phyloP scores from a whole-genome alignment of 441 rosid species.

The Jatropha podagrica region DNA sequence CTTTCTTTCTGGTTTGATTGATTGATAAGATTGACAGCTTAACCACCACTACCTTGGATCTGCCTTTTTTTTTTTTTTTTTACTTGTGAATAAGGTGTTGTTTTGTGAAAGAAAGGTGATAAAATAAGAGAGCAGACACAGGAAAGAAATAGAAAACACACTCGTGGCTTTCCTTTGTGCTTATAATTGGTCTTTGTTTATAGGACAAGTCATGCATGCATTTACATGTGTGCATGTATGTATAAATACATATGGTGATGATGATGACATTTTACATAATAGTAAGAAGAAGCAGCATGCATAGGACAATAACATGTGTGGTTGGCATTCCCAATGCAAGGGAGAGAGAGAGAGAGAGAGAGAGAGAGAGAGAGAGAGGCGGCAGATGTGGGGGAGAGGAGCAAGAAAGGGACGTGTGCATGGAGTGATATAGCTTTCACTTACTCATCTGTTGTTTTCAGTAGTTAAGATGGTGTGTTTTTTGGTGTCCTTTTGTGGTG shows the following conservation, averaged over 20 bases:
- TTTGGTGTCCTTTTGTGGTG: slow-evolving; percentile 20
- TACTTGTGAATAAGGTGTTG: slow-evolving; percentile 9
- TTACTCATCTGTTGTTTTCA: slow-evolving; percentile 85
- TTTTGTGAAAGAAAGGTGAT: slow-evolving; percentile 33
- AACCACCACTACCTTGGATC: slow-evolving; percentile 47
- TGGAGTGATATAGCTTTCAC: slow-evolving; percentile 58
- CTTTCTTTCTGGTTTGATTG: slow-evolving; percentile 34
- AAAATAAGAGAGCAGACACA: slow-evolving; percentile 14
- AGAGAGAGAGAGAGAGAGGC: slow-evolving; percentile 35
- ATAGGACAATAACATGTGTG: slow-evolving; percentile 34
- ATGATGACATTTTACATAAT: neutral
- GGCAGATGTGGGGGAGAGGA: slow-evolving; percentile 64
- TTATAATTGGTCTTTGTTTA: neutral
- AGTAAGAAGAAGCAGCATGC: slow-evolving; percentile 1
- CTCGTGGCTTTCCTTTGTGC: slow-evolving; percentile 11
- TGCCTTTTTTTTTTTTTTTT: slow-evolving; percentile 27
- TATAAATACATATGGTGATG: slow-evolving; percentile 9
- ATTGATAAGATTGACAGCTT: slow-evolving; percentile 55
- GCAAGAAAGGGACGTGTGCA: slow-evolving; percentile 88
- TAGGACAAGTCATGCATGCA: neutral
- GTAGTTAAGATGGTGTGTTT: slow-evolving; percentile 41
- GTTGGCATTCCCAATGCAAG: slow-evolving; percentile 50
- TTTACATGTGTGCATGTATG: slow-evolving; percentile 1
- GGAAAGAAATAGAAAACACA: neutral
- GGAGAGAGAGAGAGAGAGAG: slow-evolving; percentile 30